Percentiles rank a stretch among this genome's conserved stretches.
Conservation (phyloP, 371 early-diverging fungal genomes). For the Coemansia sp. region DNA sequence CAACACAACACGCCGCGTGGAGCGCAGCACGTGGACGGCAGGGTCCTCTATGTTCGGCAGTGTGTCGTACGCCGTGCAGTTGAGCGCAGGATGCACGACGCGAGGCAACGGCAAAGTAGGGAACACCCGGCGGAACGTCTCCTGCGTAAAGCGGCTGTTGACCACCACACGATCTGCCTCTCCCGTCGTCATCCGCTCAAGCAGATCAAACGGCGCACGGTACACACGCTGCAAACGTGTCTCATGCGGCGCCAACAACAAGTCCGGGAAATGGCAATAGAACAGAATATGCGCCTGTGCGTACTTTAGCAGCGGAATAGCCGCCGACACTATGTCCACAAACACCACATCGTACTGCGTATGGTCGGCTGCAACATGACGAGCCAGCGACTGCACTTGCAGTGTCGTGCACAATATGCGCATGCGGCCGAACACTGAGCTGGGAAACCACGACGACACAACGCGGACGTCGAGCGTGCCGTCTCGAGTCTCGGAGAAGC, state of each 20-base stretch:
- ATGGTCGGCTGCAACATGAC: conserved; percentile 53
- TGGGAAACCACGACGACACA: conserved; percentile 71
- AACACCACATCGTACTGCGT: conserved; percentile 74
- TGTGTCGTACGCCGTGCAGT: conserved; percentile 66
- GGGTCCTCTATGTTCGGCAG: conserved; percentile 58
- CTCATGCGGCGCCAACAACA: conserved; percentile 68
- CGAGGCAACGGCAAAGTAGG: conserved; percentile 61
- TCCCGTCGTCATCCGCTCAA: conserved; percentile 84
- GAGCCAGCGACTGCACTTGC: conserved; percentile 69
- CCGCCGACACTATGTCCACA: conserved; percentile 87
- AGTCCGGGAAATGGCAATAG: conserved; percentile 97
- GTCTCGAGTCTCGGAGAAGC: conserved; percentile 89
- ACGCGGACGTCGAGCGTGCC: conserved; percentile 81
- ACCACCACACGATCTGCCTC: conserved; percentile 86
- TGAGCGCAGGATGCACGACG: conserved; percentile 86
- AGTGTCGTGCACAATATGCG: conserved; percentile 82
- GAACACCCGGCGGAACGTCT: conserved; percentile 73
- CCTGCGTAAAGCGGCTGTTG: conserved; percentile 86
- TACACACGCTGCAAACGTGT: conserved; percentile 70
- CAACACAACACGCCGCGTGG: conserved; percentile 21
- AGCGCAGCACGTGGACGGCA: conserved; percentile 50
- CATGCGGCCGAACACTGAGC: conserved; percentile 64
- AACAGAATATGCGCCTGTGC: conserved; percentile 67
- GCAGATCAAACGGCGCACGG: conserved; percentile 74
- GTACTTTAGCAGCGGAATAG: conserved; percentile 73